Conservation (phyloP, 1,284 basidiomycete species). For the Psilocybe mexicana region DNA sequence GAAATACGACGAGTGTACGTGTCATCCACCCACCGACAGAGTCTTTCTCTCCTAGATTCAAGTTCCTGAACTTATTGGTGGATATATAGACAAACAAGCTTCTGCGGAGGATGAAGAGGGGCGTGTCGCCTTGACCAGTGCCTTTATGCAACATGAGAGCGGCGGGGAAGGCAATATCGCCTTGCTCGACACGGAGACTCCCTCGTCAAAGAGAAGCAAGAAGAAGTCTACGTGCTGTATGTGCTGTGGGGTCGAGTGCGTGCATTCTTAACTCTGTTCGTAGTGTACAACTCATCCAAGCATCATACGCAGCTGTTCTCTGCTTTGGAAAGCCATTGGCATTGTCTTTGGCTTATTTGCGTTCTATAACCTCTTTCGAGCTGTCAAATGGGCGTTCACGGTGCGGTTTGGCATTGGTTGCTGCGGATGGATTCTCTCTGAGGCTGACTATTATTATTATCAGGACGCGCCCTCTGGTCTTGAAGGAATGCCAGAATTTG, state of each 20-base stretch:
- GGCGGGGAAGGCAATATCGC: conserved; percentile 22
- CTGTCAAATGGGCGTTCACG: conserved; percentile 48
- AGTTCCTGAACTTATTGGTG: background rate
- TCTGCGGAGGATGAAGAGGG: conserved; percentile 44
- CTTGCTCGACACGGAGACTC: conserved; percentile 42
- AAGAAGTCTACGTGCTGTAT: conserved; percentile 44
- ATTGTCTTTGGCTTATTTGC: conserved; percentile 44
- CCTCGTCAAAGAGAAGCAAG: conserved; percentile 31
- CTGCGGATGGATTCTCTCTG: background rate
- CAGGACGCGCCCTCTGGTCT: conserved; percentile 51
- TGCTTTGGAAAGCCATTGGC: conserved; percentile 58
- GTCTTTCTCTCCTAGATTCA: background rate
- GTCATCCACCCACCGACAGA: background rate
- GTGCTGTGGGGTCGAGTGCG: conserved; percentile 55
- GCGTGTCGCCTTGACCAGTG: conserved; percentile 38
- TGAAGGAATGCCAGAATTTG: conserved; percentile 55
- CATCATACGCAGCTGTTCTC: conserved; percentile 5
- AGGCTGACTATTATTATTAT: background rate
- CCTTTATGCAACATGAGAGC: conserved; percentile 30
- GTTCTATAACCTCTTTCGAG: conserved; percentile 44
- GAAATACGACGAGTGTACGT: conserved; percentile 48
- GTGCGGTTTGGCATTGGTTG: conserved; percentile 28
- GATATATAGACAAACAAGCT: conserved; percentile 40
- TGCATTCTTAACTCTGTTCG: background rate
- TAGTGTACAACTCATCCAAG: background rate